These are phyloP conservation scores for Lactarius akahatsu DNA, from an alignment of 768 basidiomycete genomes.

Conservation along the genomic window DNA sequence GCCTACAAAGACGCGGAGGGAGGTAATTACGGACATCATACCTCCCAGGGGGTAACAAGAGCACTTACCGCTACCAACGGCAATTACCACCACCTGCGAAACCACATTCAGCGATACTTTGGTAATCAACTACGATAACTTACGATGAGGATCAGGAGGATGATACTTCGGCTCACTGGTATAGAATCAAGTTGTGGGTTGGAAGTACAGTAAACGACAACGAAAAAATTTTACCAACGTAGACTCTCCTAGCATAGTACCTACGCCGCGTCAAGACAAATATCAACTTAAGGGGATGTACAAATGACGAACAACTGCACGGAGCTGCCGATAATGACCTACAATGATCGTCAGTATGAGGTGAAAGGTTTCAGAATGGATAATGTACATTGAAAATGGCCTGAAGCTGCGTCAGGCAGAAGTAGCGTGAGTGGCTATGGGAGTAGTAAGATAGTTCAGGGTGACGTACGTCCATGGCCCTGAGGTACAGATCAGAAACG, in stretches of 20 bases:
- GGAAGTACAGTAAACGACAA: background rate
- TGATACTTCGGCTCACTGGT: slow-evolving; percentile 6
- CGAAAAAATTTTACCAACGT: background rate
- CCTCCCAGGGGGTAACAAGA: background rate
- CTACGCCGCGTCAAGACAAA: slow-evolving; percentile 4
- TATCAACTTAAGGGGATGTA: too few relatives aligned
- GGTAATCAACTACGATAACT: background rate
- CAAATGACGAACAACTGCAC: slow-evolving; percentile 3
- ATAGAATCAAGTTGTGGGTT: background rate
- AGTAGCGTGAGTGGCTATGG: slow-evolving; percentile 32
- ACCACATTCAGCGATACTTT: background rate
- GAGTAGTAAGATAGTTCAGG: background rate
- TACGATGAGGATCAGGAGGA: slow-evolving; percentile 1
- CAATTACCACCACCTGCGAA: too few relatives aligned
- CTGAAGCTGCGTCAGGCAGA: background rate
- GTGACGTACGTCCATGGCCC: slow-evolving; percentile 31
- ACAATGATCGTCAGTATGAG: background rate
- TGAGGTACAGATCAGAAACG: slow-evolving; percentile 4
- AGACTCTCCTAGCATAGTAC: slow-evolving; percentile 15
- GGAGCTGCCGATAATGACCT: background rate
- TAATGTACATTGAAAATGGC: background rate
- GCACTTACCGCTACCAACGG: too few relatives aligned
- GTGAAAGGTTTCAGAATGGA: background rate
- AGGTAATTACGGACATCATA: background rate
- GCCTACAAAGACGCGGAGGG: slow-evolving; percentile 14